Base-by-base conservation (phyloP, 768 basidiomycete genomes). In the Pisolithus microcarpus region DNA sequence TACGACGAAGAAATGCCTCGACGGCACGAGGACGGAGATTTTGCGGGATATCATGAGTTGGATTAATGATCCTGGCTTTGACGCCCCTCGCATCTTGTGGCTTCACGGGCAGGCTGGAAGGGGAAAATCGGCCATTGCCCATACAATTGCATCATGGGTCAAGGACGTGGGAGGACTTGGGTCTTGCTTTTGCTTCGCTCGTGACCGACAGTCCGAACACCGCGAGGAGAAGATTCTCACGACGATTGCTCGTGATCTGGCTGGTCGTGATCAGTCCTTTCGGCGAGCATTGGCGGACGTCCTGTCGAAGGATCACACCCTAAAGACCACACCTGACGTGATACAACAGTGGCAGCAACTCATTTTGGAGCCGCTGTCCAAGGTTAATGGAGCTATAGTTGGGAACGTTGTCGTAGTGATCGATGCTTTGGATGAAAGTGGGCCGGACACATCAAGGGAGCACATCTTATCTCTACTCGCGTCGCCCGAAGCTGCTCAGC, bases 361-460 rank as follows among this genome's bases (percentile, higher is more conserved):
- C n/a, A 55, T 63, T 19, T 16, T 63, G 37, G 42, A 43, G 16
- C 59, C 61, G 2, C 45, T 52, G 4, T 10, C 26, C 10, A 49
- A 49, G 15, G 16, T 53, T 10, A 50, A 43, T 5, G 48, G 53
- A 28, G 21, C 28, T 2, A 19, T 11, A 15, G 24, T 55, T 43
- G 58, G 56, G 16, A 65, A 61, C 26, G 52, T 65, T n/a, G 38
- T 63, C n/a, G 52, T 64, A 19, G 50, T 66, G 31, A 61, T 65
- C 30, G 65, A 67, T 26, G 65, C 52, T 10, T 31, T 63, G 11
- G 58, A 61, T 39, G 58, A 54, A 38, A 57, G 55, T 37, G 52
- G 50, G 9, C 46, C 54, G 16, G n/a, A 39, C 13, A 15, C 13
- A 9, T 7, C 36, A 19, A 49, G 54, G 26, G 34, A 42, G 19